Evolutionary conservation across 176 grass and related monocot genomes (phyloP).

Genomic region (Dendrocalamus sinicus): DNA sequence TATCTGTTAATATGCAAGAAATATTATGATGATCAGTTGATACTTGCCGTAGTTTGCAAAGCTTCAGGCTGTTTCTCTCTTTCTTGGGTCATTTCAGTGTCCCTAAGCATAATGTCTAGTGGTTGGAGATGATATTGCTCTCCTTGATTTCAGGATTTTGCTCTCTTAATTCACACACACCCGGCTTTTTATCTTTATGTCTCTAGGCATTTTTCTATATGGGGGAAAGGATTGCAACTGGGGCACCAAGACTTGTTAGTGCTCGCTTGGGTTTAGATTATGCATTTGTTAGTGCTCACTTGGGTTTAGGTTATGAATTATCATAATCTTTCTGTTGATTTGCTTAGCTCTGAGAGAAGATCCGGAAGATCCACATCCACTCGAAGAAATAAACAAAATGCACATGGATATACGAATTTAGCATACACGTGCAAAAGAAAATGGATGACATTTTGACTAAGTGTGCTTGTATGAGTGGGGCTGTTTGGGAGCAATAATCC

Average conservation of each 20-base stretch:
- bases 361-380: slow-evolving; percentile 22
- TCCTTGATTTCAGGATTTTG: slow-evolving; percentile 75
- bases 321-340: slow-evolving; percentile 21
- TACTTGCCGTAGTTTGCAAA: not conserved
- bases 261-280: slow-evolving; percentile 17
- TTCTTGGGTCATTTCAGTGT: slow-evolving; percentile 61
- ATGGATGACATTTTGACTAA: slow-evolving; percentile 25
- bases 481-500: slow-evolving; percentile 29
- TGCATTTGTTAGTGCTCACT: slow-evolving; percentile 26
- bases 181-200: slow-evolving; percentile 57
- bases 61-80: not conserved
- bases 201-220: slow-evolving; percentile 39
- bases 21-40: slow-evolving; percentile 3
- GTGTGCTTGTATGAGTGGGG: slow-evolving; percentile 11
- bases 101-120: slow-evolving; percentile 46
- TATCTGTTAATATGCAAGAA: slow-evolving; percentile 6
- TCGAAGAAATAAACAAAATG: not conserved
- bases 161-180: slow-evolving; percentile 46
- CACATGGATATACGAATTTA: not conserved
- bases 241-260: slow-evolving; percentile 27
- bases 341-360: slow-evolving; percentile 32
- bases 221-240: slow-evolving; percentile 5
- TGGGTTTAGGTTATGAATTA: slow-evolving; percentile 21
- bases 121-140: slow-evolving; percentile 43
- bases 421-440: slow-evolving; percentile 16